A percentile compares a stretch with the other conserved stretches of the same genome.
phyloP scores from a whole-genome alignment of 1,284 basidiomycete genomes.

The Tremellales sp. region DNA sequence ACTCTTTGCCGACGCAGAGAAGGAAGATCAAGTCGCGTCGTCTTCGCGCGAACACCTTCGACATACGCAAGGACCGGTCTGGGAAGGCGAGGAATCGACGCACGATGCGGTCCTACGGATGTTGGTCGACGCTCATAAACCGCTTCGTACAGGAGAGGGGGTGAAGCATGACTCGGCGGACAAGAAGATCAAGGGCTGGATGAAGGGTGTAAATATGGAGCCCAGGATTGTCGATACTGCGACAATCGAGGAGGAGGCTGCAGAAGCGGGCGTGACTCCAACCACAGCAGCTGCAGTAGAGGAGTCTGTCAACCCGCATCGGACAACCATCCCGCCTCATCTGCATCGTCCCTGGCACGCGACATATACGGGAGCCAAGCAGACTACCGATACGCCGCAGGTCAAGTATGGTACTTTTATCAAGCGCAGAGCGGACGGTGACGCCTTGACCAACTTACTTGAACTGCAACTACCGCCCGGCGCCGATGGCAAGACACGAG shows the following conservation, averaged over 20 bases:
- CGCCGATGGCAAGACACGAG: constrained; percentile 55
- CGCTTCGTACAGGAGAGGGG: constrained; percentile 55
- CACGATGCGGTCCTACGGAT: constrained; percentile 73
- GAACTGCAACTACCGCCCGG: constrained; percentile 42
- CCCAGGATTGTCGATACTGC: constrained; percentile 19
- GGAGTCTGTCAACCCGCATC: constrained; percentile 18
- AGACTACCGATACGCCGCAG: constrained; percentile 21
- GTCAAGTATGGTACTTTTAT: constrained; percentile 44
- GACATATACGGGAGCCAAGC: constrained; percentile 37
- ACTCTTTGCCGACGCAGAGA: constrained; percentile 64
- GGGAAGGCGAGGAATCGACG: constrained; percentile 70
- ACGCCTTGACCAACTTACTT: constrained; percentile 32
- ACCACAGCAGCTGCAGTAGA: background rate
- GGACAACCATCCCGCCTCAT: constrained; percentile 42
- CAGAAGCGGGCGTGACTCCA: background rate
- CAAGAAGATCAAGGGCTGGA: constrained; percentile 61
- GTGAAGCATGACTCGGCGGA: constrained; percentile 57
- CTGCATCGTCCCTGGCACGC: constrained; percentile 46
- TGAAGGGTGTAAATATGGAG: constrained; percentile 37
- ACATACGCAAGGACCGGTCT: constrained; percentile 49
- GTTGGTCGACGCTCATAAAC: constrained; percentile 81
- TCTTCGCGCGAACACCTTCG: constrained; percentile 40
- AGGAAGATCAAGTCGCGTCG: constrained; percentile 53
- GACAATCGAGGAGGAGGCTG: background rate
- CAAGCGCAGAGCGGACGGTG: constrained; percentile 15